These are phyloP conservation scores for Microdochium trichocladiopsis DNA, from an alignment of 2,329 filamentous ascomycete genomes.

Conservation along the genomic window DNA sequence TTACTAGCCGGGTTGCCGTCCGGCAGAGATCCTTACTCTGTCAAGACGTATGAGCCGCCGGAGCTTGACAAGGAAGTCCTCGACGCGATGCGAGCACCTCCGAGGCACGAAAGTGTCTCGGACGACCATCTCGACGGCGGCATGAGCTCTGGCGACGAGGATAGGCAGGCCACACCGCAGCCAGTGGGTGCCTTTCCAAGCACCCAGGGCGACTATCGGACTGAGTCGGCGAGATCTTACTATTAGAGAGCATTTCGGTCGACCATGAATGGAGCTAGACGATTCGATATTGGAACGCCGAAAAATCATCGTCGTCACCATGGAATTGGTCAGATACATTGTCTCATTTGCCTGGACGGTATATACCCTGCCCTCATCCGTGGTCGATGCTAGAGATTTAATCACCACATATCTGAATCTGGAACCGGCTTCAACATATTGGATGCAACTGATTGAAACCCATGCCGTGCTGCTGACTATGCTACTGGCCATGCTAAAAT, in stretches of 20 bases:
- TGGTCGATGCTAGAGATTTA: too few species aligned
- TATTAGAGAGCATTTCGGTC: conserved; percentile 12
- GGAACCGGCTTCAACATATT: too few species aligned
- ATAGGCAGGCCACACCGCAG: conserved; percentile 10
- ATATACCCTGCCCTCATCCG: too few species aligned
- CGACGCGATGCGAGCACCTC: conserved; percentile 50
- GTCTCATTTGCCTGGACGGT: too few species aligned
- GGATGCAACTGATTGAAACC: too few species aligned
- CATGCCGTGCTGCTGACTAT: too few species aligned
- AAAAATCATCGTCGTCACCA: too few species aligned
- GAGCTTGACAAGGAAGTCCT: conserved; percentile 58
- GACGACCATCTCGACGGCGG: conserved; percentile 25
- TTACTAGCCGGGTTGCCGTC: conserved; percentile 77
- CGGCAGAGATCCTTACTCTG: conserved; percentile 74
- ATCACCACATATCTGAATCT: too few species aligned
- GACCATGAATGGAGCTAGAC: too few species aligned
- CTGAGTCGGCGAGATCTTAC: conserved; percentile 18
- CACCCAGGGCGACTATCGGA: conserved; percentile 17
- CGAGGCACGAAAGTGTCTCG: conserved; percentile 35
- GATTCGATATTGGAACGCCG: too few species aligned
- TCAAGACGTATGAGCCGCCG: conserved; percentile 62
- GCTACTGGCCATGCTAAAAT: too few species aligned
- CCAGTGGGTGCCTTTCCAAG: conserved; percentile 19
- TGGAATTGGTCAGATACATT: too few species aligned
- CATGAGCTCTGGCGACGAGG: conserved; percentile 37